Percentiles rank a stretch among this genome's conserved stretches.
Conservation (phyloP, 345 rosid genomes). For the Garcia nutans region DNA sequence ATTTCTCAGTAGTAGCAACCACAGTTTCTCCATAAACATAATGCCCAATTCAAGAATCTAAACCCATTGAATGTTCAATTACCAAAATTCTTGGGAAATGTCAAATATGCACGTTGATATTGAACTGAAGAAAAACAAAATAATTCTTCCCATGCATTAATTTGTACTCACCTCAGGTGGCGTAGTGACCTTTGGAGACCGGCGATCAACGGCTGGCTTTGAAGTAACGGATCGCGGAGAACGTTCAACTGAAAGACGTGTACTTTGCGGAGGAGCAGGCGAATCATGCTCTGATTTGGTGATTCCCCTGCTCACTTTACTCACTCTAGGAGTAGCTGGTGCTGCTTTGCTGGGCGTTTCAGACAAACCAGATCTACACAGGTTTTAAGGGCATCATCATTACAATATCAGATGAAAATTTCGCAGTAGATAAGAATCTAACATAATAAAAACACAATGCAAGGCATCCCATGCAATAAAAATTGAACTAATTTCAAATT, state of each 20-base stretch:
- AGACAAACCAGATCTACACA: conserved; percentile 61
- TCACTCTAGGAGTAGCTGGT: conserved; percentile 66
- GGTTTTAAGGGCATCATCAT: conserved; percentile 17
- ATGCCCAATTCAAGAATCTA: neutral
- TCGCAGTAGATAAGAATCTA: neutral
- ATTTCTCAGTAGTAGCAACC: neutral
- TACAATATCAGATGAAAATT: conserved; percentile 12
- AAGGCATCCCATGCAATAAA: neutral
- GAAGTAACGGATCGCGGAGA: conserved; percentile 65
- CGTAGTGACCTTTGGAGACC: conserved; percentile 61
- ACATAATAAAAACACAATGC: conserved; percentile 14
- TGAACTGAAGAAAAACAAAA: conserved; percentile 3
- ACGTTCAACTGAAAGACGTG: conserved; percentile 68
- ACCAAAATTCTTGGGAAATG: neutral
- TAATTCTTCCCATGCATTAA: neutral
- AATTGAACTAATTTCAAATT: neutral
- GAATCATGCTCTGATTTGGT: conserved; percentile 62
- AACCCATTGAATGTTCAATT: neutral
- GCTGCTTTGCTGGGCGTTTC: conserved; percentile 73
- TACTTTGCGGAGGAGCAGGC: conserved; percentile 51
- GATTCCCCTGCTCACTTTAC: conserved; percentile 51
- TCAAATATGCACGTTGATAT: neutral
- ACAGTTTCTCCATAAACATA: neutral
- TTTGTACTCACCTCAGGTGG: conserved; percentile 64
- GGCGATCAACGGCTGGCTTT: conserved; percentile 62